Percentiles rank a stretch among this genome's conserved stretches.
Conservation (phyloP, 441 rosid genomes). For the Gossypium lobatum region DNA sequence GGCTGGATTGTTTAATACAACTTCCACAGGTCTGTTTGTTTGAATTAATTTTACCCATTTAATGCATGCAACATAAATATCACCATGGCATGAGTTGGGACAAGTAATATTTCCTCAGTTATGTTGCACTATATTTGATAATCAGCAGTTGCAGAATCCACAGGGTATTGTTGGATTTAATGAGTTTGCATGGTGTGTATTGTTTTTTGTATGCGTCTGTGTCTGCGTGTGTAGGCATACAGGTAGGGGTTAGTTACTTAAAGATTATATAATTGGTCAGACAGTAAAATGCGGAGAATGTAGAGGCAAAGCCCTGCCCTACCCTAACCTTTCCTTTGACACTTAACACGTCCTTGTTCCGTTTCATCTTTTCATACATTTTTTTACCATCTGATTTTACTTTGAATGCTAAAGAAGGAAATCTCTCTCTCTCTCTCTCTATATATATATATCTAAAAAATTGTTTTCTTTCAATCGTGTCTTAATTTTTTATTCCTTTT, state of each 20-base stretch:
- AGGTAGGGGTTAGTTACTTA: background rate
- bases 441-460: background rate
- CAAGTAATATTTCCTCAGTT: background rate
- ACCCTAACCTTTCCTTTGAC: background rate
- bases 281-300: background rate
- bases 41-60: background rate
- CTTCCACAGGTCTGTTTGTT: conserved; percentile 78
- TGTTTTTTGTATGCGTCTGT: background rate
- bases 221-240: background rate
- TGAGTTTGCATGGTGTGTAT: background rate
- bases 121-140: background rate
- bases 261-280: background rate
- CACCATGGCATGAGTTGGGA: background rate
- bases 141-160: background rate
- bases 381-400: background rate
- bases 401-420: background rate
- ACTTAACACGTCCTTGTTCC: background rate
- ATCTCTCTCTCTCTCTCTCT: background rate
- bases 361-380: background rate
- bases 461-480: background rate
- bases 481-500: background rate
- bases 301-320: background rate
- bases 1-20: conserved; percentile 99
- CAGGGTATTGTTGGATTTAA: background rate
- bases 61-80: background rate